Evolutionary conservation across 208 protist genomes (phyloP).

Genomic region (Lotmaria passim): DNA sequence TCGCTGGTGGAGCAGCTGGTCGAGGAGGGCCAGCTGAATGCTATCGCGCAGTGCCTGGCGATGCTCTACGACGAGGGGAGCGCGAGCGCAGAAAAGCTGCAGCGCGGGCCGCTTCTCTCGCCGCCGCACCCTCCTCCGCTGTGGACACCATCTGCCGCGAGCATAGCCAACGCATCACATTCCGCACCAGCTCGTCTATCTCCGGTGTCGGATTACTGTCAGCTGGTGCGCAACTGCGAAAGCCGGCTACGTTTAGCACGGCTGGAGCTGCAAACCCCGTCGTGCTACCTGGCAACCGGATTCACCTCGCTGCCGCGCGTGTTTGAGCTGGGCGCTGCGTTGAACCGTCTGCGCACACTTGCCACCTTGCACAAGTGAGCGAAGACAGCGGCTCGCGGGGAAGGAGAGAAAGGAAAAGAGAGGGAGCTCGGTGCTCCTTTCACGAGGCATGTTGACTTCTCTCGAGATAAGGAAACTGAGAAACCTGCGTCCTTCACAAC

Average conservation of each 20-base stretch:
- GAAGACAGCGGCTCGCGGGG: not conserved
- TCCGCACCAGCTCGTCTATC: not conserved
- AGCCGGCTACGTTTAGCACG: constrained; percentile 31
- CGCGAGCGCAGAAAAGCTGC: constrained; percentile 15
- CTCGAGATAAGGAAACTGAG: too few species aligned
- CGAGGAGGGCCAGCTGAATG: constrained; percentile 89
- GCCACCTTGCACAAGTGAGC: constrained; percentile 35
- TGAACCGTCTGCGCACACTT: constrained; percentile 87
- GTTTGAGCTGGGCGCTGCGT: constrained; percentile 89
- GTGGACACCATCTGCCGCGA: not conserved
- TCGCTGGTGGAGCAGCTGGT: constrained; percentile 89
- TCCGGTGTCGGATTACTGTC: constrained; percentile 18
- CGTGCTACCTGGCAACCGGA: constrained; percentile 64
- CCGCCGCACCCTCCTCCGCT: constrained; percentile 24
- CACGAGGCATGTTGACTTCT: too few species aligned
- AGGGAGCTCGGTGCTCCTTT: too few species aligned
- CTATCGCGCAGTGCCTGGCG: constrained; percentile 83
- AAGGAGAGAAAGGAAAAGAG: not conserved
- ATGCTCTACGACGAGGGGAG: constrained; percentile 60
- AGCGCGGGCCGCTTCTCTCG: not conserved
- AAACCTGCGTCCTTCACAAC: too few species aligned
- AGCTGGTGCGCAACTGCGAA: constrained; percentile 46
- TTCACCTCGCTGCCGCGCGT: constrained; percentile 75
- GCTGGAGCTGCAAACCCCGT: constrained; percentile 74
- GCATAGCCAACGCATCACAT: not conserved